A percentile compares a stretch with the other conserved stretches of the same genome.
Conservation (phyloP, 106 monocot species). For the Chionographis japonica region DNA sequence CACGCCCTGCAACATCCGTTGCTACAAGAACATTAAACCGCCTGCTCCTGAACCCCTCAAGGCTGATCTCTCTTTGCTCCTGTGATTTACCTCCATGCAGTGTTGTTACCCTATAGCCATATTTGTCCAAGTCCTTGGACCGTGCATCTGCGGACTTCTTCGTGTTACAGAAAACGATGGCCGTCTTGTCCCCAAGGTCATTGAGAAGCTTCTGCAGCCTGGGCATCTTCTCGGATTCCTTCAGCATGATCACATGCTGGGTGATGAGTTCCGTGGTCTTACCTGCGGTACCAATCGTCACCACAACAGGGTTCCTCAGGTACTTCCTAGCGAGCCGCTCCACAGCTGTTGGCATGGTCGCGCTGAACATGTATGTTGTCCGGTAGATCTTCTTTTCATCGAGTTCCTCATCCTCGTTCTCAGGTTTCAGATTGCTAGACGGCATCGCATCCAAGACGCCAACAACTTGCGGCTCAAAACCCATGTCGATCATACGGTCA, state of each 20-base stretch:
- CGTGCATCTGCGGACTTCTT: conserved; percentile 87
- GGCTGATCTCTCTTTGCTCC: conserved; percentile 95
- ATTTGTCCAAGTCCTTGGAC: conserved; percentile 78
- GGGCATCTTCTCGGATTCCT: conserved; percentile 79
- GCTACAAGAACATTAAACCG: conserved; percentile 93
- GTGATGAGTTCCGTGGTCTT: conserved; percentile 93
- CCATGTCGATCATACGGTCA: conserved; percentile 99
- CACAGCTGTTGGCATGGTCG: conserved; percentile 94
- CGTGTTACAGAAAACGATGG: conserved; percentile 92
- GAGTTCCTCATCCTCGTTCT: conserved; percentile 94
- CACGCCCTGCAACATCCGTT: conserved; percentile 95
- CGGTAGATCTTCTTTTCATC: conserved; percentile 95
- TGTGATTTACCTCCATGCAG: conserved; percentile 95
- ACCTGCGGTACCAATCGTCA: conserved; percentile 94
- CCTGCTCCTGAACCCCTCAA: conserved; percentile 86
- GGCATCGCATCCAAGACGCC: conserved; percentile 99
- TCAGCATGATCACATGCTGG: conserved; percentile 90
- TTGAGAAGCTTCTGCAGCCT: conserved; percentile 76
- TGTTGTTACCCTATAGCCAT: conserved; percentile 85
- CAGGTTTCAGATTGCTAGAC: conserved; percentile 94
- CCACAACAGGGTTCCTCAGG: conserved; percentile 90
- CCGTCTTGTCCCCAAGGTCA: conserved; percentile 89
- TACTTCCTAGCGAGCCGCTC: conserved; percentile 93
- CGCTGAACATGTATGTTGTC: conserved; percentile 99
- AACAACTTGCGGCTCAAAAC: conserved; percentile 96